phyloP scores from a whole-genome alignment of 176 grass and related monocot genomes.

The Aegilops tauschii region DNA sequence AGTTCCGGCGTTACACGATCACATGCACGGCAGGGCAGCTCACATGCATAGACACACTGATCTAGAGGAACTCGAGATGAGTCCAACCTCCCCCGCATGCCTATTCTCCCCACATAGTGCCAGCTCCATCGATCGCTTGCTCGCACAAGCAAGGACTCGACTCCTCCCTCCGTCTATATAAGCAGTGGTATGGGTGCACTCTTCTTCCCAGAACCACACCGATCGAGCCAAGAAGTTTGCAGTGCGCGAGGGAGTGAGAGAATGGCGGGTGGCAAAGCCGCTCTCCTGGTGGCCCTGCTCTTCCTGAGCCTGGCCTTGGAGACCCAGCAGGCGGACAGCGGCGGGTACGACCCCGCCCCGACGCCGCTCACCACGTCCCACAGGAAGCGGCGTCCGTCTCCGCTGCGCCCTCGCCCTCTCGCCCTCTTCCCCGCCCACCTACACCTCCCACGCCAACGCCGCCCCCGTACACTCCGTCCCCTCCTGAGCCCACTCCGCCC shows the following conservation, averaged over 20 bases:
- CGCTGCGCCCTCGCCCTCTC: not conserved
- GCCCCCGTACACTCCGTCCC: not conserved
- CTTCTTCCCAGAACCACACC: not conserved
- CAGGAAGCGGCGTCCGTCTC: slow-evolving; percentile 1
- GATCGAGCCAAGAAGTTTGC: not conserved
- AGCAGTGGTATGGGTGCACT: not conserved
- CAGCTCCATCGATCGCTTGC: no score
- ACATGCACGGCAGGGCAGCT: no score
- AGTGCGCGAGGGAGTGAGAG: not conserved
- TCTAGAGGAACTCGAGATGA: no score
- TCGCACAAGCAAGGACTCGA: no score
- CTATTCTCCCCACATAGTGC: no score
- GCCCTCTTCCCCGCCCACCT: no score
- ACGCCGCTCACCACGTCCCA: not conserved
- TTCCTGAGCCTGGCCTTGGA: slow-evolving; percentile 48
- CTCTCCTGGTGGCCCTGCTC: slow-evolving; percentile 48
- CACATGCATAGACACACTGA: no score
- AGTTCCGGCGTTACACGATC: no score
- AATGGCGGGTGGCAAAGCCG: slow-evolving; percentile 34
- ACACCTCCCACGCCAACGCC: not conserved
- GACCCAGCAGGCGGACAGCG: slow-evolving; percentile 15
- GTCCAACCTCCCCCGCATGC: no score
- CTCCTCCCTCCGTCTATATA: not conserved
- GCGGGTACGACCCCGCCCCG: not conserved
- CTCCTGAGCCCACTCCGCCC: no score